Conservation (phyloP, 176 grass and related monocot genomes). For the Oryza glaberrima region DNA sequence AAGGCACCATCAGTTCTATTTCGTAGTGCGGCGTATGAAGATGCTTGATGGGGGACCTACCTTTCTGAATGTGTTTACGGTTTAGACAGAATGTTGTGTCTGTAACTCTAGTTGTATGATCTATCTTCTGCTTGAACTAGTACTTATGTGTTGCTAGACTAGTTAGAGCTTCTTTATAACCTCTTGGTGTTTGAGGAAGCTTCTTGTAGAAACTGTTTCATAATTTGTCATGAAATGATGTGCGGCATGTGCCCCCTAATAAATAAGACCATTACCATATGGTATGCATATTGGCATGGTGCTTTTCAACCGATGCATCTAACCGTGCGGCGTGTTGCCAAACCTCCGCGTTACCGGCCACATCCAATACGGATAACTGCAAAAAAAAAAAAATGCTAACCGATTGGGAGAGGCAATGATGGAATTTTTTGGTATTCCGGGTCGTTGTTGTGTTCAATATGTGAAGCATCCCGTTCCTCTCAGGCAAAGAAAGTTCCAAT, state of each 20-base stretch:
- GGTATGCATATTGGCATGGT: too few species aligned
- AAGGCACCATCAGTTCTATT: background rate
- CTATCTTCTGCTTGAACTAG: background rate
- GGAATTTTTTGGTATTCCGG: too few species aligned
- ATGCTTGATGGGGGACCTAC: background rate
- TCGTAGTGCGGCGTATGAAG: background rate
- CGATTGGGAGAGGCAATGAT: too few species aligned
- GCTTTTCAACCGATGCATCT: too few species aligned
- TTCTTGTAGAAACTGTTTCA: constrained; percentile 15
- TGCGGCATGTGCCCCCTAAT: background rate
- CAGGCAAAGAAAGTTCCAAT: too few species aligned
- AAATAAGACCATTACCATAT: background rate
- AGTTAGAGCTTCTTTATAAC: background rate
- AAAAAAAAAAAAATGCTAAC: too few species aligned
- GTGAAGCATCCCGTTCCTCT: too few species aligned
- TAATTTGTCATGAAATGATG: background rate
- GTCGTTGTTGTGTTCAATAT: too few species aligned
- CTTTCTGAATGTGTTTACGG: background rate
- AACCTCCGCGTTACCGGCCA: too few species aligned
- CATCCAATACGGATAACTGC: too few species aligned
- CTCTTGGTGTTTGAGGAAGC: background rate
- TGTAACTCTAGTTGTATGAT: constrained; percentile 7
- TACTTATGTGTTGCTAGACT: background rate
- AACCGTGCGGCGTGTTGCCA: too few species aligned
- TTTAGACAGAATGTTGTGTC: background rate